Base-by-base conservation (phyloP, 2,329 filamentous ascomycete genomes). In the Aspergillus intermedius region DNA sequence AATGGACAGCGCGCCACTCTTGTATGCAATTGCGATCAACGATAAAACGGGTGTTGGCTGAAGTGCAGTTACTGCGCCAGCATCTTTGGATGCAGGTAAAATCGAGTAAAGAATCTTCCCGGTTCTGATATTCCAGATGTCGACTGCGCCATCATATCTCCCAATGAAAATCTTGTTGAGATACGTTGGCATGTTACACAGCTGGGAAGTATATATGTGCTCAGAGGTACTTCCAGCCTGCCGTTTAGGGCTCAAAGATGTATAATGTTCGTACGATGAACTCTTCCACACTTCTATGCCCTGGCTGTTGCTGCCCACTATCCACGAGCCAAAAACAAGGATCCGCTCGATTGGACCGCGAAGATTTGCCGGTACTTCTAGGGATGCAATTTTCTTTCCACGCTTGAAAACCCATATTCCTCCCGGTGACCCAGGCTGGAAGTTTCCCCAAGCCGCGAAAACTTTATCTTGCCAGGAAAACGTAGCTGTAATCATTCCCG, bases 41-140 rank as follows among this genome's bases (percentile, higher is more conserved):
- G 88, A 91, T 4, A 98, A 72, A 0, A 87, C 90, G 1, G 91
- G 87, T 1, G 88, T 86, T 0, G 91, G 85, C 57, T 95, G 82
- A 45, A 98, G 74, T 39, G 89, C 89, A 5, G 88, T 94, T n/a
- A 97, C 87, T 12, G 86, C 77, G 42, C 91, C 91, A 57, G 81
- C 85, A 46, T 83, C 78, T 2, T 84, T 76, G 7, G 80, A 79
- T 0, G 87, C 84, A 1, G 93, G 87, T 12, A 93, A 74, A 45
- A 98, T 84, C 2, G 90, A 94, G 68, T 96, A 94, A 23, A 98
- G 82, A 47, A 96, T 77, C 67, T 94, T 95, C 43, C 78, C 91
- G 3, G 88, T 95, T 64, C 87, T 94, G 52, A 98, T 76, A 64
- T 98, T 98, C 91, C 93, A 98, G 45, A 98, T 95, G 64, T 98